Percentiles rank a stretch among this genome's conserved stretches.
Conservation (phyloP, 352 stramenopile species). For the Phytopythium cucurbitacearum region DNA sequence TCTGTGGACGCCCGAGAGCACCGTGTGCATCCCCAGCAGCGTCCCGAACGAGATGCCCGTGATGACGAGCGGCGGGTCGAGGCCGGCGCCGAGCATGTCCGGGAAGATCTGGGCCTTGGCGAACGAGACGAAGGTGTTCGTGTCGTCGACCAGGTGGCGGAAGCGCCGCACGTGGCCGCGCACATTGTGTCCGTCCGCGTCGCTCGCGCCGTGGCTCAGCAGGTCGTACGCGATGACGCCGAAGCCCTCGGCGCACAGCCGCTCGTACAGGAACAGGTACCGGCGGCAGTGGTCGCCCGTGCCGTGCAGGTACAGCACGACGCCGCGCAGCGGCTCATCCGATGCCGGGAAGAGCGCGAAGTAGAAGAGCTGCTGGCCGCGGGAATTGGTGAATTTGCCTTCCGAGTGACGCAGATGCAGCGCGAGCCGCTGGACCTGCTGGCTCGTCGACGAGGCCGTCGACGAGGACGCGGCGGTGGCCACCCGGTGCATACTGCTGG, state of each 20-base stretch:
- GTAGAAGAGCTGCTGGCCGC: slow-evolving; percentile 36
- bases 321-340: slow-evolving; percentile 24
- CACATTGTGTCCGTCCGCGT: slow-evolving; percentile 25
- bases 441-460: neutral
- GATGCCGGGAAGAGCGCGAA: slow-evolving; percentile 29
- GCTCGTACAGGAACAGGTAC: slow-evolving; percentile 39
- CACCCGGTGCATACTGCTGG: neutral
- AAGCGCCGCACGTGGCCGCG: slow-evolving; percentile 36
- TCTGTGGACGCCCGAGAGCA: slow-evolving; percentile 35
- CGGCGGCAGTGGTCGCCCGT: slow-evolving; percentile 36
- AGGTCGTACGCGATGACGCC: slow-evolving; percentile 45
- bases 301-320: slow-evolving; percentile 48
- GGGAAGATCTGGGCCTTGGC: slow-evolving; percentile 30
- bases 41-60: slow-evolving; percentile 54
- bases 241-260: slow-evolving; percentile 34
- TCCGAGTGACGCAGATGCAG: slow-evolving; percentile 25
- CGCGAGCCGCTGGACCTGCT: slow-evolving; percentile 17
- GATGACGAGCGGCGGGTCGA: slow-evolving; percentile 38
- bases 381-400: slow-evolving; percentile 30
- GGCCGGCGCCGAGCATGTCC: slow-evolving; percentile 11
- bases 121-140: slow-evolving; percentile 37
- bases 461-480: neutral
- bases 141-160: slow-evolving; percentile 43
- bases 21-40: slow-evolving; percentile 51
- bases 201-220: slow-evolving; percentile 43